These are phyloP conservation scores for Prunus armeniaca DNA, from an alignment of 306 rosid genomes.

Conservation along the genomic window DNA sequence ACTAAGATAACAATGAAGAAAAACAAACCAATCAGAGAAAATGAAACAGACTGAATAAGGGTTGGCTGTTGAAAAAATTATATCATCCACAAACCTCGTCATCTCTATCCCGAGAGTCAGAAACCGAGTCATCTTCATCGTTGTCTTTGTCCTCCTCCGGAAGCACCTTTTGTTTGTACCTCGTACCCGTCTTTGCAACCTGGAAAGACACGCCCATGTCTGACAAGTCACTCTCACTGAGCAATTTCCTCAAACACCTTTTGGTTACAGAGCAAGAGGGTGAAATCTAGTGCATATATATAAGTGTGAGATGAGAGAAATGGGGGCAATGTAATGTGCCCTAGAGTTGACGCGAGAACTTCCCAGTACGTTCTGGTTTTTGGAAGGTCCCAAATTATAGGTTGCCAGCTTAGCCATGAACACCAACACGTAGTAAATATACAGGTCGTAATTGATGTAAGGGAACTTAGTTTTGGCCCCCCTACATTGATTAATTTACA, in stretches of 20 bases:
- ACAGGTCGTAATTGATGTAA: background rate
- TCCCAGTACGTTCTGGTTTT: slow-evolving; percentile 1
- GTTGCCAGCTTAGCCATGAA: slow-evolving; percentile 37
- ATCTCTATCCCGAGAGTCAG: slow-evolving; percentile 2
- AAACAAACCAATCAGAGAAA: background rate
- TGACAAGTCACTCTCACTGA: background rate
- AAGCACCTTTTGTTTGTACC: slow-evolving; percentile 35
- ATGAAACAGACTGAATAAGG: background rate
- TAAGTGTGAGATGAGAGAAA: background rate
- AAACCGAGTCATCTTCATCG: background rate
- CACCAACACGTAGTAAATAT: slow-evolving; percentile 19
- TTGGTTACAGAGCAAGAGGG: background rate
- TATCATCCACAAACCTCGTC: slow-evolving; percentile 11
- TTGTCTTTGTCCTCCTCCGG: slow-evolving; percentile 10
- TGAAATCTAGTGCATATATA: background rate
- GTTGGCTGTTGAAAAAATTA: background rate
- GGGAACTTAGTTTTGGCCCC: background rate
- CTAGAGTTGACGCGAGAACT: slow-evolving; percentile 10
- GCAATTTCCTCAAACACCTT: slow-evolving; percentile 4
- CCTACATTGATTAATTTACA: background rate
- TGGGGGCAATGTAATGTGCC: slow-evolving; percentile 10
- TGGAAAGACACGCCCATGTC: slow-evolving; percentile 42
- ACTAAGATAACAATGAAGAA: background rate
- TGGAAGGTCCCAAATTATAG: slow-evolving; percentile 6
- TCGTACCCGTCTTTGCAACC: slow-evolving; percentile 33